Evolutionary conservation across 2,329 filamentous ascomycete species (phyloP).

Genomic region (Neocucurbitaria cava): DNA sequence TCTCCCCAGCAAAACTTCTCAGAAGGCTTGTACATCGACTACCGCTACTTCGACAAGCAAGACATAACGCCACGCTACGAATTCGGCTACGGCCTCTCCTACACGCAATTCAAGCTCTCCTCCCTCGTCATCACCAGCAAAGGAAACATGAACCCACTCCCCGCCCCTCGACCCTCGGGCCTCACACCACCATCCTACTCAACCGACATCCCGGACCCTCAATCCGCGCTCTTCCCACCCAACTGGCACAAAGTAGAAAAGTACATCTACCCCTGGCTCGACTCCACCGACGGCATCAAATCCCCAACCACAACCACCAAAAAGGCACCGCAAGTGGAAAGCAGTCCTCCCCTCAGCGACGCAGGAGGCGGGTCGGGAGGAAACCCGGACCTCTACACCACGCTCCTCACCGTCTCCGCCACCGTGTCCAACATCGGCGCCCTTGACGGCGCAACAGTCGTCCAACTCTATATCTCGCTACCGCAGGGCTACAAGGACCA

Average conservation of each 20-base stretch:
- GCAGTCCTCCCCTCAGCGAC: constrained; percentile 59
- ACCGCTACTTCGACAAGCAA: constrained; percentile 84
- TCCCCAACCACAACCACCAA: too few species aligned
- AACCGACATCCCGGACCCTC: constrained; percentile 60
- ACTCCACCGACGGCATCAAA: constrained; percentile 57
- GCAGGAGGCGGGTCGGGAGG: constrained; percentile 75
- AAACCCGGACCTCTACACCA: constrained; percentile 70
- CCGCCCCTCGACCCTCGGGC: constrained; percentile 43
- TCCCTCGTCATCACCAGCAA: constrained; percentile 55
- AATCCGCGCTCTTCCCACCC: constrained; percentile 66
- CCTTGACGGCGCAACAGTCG: constrained; percentile 59
- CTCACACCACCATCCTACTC: constrained; percentile 56
- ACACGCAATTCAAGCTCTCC: constrained; percentile 73
- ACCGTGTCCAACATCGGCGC: constrained; percentile 69
- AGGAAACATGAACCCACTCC: constrained; percentile 54
- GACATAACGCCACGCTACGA: constrained; percentile 78
- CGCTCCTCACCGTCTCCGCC: constrained; percentile 59
- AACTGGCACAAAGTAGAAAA: constrained; percentile 68
- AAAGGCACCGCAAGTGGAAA: constrained; percentile 65
- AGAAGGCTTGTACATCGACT: constrained; percentile 87
- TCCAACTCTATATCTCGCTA: constrained; percentile 64
- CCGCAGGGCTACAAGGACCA: constrained; percentile 53
- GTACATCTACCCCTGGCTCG: constrained; percentile 77
- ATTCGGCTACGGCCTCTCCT: constrained; percentile 86
- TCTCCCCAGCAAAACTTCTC: constrained; percentile 82